Evolutionary conservation across 257 asterid species (phyloP), one percentile per base, ranked within the genome.

Genomic region (Rhazya stricta): DNA sequence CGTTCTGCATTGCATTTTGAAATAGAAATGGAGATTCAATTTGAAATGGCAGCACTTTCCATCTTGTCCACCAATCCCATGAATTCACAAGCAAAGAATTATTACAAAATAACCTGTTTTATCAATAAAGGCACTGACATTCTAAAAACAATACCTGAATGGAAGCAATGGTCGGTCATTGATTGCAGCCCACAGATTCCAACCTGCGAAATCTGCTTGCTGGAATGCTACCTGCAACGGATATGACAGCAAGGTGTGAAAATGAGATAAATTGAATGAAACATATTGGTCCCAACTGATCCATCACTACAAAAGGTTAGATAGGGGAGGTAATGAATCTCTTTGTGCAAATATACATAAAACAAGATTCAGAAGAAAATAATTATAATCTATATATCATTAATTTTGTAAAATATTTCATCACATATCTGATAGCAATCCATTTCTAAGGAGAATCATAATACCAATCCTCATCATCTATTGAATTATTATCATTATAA

Each of bases 171-270:
- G 97, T 34, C 91, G 86, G 76, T 85, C 91, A 77, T 94, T 94
- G 73, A 94, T 94, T 27, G 97, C 97, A 77, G 99, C 99, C 99
- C 99, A 94, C 15, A 94, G 79, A 86, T 92, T 94, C 99, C 99
- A 94, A 87, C 96, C 97, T 27, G 97, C 89, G 80, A 92, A 90
- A 85, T 94, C 99, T 57, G 99, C 97, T 86, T 94, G 96, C 83
- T 94, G 99, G 79, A 91, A 90, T 77, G 99, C 99, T 73, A 94
- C 99, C 96, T 94, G 87, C 41, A 60, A 82, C 23, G 69, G 58
- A 77, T 41, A 72, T 67, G 73, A 76, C 62, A 79, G 74, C 77
- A 71, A 42, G 51, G 63, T 9, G 19, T 66, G 18, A 63, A 63
- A 66, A 39, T 37, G 25, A 37, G 39, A 51, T 19, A 51, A 18